Percentiles rank a stretch among this genome's conserved stretches.
These are phyloP conservation scores for Chlorella sp. DNA, from an alignment of 139 green algal species.

Conservation along the genomic window DNA sequence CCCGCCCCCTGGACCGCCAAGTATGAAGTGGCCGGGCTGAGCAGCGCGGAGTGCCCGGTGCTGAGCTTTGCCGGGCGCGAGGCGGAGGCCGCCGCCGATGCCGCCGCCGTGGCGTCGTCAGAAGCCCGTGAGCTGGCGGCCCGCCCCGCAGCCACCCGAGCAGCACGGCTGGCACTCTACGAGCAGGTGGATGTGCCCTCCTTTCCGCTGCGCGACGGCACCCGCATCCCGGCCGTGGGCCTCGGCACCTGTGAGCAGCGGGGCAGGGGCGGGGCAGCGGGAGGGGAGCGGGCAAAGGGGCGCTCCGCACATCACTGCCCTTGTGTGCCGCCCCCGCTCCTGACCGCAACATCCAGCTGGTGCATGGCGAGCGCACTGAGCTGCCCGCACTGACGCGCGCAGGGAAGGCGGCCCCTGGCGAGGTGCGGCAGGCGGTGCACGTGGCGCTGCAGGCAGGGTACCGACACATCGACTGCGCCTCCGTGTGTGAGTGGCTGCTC, in stretches of 20 bases:
- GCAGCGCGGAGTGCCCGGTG: too few relatives aligned
- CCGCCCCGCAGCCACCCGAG: neutral
- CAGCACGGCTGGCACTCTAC: constrained; percentile 23
- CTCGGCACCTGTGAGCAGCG: constrained; percentile 50
- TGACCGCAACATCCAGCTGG: too few relatives aligned
- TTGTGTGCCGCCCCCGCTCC: too few relatives aligned
- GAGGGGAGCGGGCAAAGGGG: too few relatives aligned
- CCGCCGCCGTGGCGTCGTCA: neutral
- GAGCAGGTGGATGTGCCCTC: constrained; percentile 3
- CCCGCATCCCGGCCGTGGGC: constrained; percentile 41
- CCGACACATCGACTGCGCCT: constrained; percentile 62
- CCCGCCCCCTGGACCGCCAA: too few relatives aligned
- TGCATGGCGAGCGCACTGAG: too few relatives aligned
- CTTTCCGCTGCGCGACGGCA: constrained; percentile 33
- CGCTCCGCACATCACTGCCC: too few relatives aligned
- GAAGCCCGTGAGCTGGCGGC: constrained; percentile 29
- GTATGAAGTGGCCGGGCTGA: too few relatives aligned
- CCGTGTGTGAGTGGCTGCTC: neutral
- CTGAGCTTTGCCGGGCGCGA: constrained; percentile 32
- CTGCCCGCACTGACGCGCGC: too few relatives aligned
- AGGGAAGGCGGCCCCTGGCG: constrained; percentile 50
- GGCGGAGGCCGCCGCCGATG: neutral
- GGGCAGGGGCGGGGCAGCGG: too few relatives aligned
- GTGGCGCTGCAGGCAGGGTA: constrained; percentile 52
- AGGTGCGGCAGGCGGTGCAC: constrained; percentile 48